Evolutionary conservation across 306 rosid species (phyloP).

Genomic region (Alnus glutinosa): DNA sequence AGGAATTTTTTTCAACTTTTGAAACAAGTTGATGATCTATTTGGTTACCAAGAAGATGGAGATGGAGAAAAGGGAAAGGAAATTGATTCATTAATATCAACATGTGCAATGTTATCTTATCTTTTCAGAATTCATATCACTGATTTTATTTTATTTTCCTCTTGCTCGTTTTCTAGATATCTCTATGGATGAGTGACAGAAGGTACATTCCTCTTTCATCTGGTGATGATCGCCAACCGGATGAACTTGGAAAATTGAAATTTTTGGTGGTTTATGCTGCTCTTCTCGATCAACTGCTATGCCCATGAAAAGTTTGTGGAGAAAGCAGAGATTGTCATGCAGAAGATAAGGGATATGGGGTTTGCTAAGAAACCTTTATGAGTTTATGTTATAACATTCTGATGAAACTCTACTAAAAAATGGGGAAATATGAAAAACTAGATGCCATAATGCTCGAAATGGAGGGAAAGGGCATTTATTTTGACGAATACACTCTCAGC

Average conservation of each 20-base stretch:
- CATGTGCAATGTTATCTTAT: not conserved
- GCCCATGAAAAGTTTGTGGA: constrained; percentile 19
- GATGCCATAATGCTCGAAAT: constrained; percentile 19
- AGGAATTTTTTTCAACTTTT: not conserved
- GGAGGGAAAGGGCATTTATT: constrained; percentile 20
- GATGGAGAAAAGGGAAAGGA: too few species aligned
- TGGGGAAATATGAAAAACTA: constrained; percentile 21
- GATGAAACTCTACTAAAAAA: constrained; percentile 20
- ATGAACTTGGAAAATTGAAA: constrained; percentile 22
- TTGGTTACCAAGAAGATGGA: too few species aligned
- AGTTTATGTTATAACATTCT: constrained; percentile 9
- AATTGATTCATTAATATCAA: not conserved
- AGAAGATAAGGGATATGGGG: constrained; percentile 30
- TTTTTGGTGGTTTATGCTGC: not conserved
- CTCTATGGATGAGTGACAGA: constrained; percentile 30
- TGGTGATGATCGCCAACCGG: constrained; percentile 1
- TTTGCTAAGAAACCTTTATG: not conserved
- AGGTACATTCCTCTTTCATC: constrained; percentile 1
- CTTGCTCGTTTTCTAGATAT: constrained; percentile 13
- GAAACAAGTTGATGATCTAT: too few species aligned
- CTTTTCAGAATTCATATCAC: not conserved
- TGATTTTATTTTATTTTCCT: not conserved
- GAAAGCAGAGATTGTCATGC: constrained; percentile 30
- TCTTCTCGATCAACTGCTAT: constrained; percentile 29
- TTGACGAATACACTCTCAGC: constrained; percentile 15